These are phyloP conservation scores for Capillidium rhysosporum DNA, from an alignment of 371 early-diverging fungal genomes.

Conservation along the genomic window DNA sequence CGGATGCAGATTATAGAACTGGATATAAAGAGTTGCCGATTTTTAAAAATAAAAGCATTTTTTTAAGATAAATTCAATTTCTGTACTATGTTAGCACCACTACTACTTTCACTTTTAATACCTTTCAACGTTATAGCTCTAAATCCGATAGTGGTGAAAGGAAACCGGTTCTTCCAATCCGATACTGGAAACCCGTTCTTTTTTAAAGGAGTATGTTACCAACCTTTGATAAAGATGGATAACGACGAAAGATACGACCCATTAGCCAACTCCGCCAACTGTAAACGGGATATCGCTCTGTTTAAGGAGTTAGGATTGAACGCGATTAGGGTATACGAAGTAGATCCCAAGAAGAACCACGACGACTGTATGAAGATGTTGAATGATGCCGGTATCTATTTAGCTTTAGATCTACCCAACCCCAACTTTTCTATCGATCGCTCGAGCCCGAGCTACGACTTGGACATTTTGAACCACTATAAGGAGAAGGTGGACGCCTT, in stretches of 20 bases:
- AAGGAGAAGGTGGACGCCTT: constrained; percentile 42
- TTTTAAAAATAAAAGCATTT: too few relatives aligned
- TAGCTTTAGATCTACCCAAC: constrained; percentile 43
- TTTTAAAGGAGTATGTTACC: constrained; percentile 62
- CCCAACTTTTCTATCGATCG: constrained; percentile 44
- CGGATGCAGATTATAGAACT: too few relatives aligned
- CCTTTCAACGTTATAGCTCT: constrained; percentile 12
- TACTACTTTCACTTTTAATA: too few relatives aligned
- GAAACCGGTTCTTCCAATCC: constrained; percentile 46
- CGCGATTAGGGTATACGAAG: constrained; percentile 58
- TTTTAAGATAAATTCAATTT: too few relatives aligned
- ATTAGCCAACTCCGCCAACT: constrained; percentile 31
- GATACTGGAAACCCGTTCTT: constrained; percentile 52
- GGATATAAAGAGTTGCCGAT: too few relatives aligned
- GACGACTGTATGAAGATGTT: constrained; percentile 55
- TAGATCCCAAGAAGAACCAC: constrained; percentile 34
- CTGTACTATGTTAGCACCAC: too few relatives aligned
- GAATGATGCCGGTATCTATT: constrained; percentile 43
- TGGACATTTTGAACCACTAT: constrained; percentile 28
- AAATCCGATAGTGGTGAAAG: constrained; percentile 42
- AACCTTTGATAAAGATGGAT: constrained; percentile 27
- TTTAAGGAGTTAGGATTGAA: constrained; percentile 53
- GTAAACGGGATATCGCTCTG: constrained; percentile 39
- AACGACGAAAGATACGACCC: constrained; percentile 51
- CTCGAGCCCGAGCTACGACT: constrained; percentile 37